A percentile compares a stretch with the other conserved stretches of the same genome.
These are phyloP conservation scores for Venturia nashicola DNA, from an alignment of 2,329 filamentous ascomycete genomes.

Conservation along the genomic window DNA sequence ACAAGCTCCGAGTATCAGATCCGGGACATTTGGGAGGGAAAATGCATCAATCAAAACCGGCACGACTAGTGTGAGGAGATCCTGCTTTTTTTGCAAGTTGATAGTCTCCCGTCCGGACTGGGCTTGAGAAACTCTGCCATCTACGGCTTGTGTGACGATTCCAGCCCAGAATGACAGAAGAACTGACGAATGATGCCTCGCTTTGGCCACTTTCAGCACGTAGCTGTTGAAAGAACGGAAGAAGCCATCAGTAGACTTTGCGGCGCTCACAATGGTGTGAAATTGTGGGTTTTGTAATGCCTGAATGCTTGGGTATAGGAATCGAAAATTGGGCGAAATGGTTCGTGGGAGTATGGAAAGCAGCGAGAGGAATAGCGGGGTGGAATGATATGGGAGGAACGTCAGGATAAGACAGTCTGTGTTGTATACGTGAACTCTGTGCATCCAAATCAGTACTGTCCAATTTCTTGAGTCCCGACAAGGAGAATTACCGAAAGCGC, in stretches of 20 bases:
- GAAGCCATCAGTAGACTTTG: constrained; percentile 65
- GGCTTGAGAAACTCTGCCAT: constrained; percentile 65
- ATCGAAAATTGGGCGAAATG: constrained; percentile 65
- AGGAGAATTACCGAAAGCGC: constrained; percentile 59
- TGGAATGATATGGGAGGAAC: constrained; percentile 85
- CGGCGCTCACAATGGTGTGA: constrained; percentile 71
- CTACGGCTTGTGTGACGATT: constrained; percentile 72
- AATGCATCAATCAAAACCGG: constrained; percentile 68
- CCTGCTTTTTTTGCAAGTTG: constrained; percentile 70
- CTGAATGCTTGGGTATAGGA: constrained; percentile 75
- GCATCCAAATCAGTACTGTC: constrained; percentile 8
- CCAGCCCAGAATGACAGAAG: constrained; percentile 86
- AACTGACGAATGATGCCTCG: constrained; percentile 61
- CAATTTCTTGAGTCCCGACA: constrained; percentile 9
- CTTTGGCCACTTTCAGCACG: constrained; percentile 59
- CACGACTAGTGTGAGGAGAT: constrained; percentile 54
- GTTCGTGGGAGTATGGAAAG: constrained; percentile 73
- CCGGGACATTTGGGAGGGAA: constrained; percentile 48
- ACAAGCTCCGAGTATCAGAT: constrained; percentile 76
- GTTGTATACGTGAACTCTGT: constrained; percentile 83
- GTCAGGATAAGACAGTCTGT: constrained; percentile 65
- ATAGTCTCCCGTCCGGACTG: constrained; percentile 64
- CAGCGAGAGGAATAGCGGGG: constrained; percentile 72
- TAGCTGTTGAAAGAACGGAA: constrained; percentile 67
- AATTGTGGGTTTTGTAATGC: constrained; percentile 66